Base-by-base conservation (phyloP, 306 rosid genomes). In the Sicyos baderoa region DNA sequence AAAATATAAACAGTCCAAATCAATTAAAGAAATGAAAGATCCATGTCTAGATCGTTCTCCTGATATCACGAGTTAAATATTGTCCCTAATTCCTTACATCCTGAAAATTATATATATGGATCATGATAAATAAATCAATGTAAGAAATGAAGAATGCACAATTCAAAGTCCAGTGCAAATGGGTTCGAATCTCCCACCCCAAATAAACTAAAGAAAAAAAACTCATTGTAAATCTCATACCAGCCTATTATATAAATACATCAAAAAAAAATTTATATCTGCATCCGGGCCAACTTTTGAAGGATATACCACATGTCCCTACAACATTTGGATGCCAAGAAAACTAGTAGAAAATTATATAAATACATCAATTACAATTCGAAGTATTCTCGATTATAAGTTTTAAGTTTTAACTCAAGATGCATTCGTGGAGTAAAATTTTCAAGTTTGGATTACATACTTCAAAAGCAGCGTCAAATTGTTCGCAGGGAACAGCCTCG, bases 401-500 rank as follows among this genome's bases (percentile, higher is more conserved):
- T n/a, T n/a, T n/a, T n/a, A n/a, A n/a, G n/a, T n/a, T n/a, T n/a
- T n/a, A n/a, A n/a, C n/a, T n/a, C n/a, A n/a, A n/a, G n/a, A n/a
- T n/a, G n/a, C n/a, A n/a, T n/a, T 45, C 19, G 40, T 37, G 32
- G 25, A 37, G 25, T 40, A 63, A 63, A 10, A 42, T 42, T 21
- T 63, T 13, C 40, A 19, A 21, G 37, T 45, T 65, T 5, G 71
- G 44, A 3, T 16, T 22, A 45, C 27, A 78, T 54, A 93, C 99
- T 64, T 93, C 90, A 78, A 93, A 93, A 76, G 97, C 90, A 0
- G 96, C 81, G 23, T 93, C 97, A 71, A 93, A 93, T 77, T 90
- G 91, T 70, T 90, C 96, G 44, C 97, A 93, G 37, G 99, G 97
- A 81, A 93, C 96, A 14, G 99, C 89, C 83, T 93, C 91, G 15